Evolutionary conservation across 345 rosid genomes (phyloP).

Genomic region (Cardamine resedifolia): DNA sequence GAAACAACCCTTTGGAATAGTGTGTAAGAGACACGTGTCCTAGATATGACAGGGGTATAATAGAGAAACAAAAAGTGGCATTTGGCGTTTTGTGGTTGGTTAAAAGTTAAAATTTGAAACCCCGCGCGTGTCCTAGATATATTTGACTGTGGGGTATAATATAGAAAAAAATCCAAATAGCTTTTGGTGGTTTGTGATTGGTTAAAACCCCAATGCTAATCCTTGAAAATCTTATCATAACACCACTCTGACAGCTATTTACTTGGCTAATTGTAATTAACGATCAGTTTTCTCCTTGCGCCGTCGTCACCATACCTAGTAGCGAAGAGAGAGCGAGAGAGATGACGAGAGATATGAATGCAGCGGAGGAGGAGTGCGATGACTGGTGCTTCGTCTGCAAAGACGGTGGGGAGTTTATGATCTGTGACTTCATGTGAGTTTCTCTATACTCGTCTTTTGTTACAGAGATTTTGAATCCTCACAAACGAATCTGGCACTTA

Average conservation of each 20-base stretch:
- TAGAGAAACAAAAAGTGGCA: background rate
- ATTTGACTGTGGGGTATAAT: too few relatives aligned
- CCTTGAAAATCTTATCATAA: background rate
- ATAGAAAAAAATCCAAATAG: too few relatives aligned
- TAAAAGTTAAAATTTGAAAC: too few relatives aligned
- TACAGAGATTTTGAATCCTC: background rate
- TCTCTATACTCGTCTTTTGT: background rate
- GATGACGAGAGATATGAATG: background rate
- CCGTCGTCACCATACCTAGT: background rate
- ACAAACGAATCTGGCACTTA: background rate
- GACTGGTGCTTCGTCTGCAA: conserved; percentile 43
- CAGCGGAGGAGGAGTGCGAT: conserved; percentile 15
- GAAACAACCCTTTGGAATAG: background rate
- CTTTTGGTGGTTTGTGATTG: background rate
- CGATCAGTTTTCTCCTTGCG: background rate
- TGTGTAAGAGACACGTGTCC: background rate
- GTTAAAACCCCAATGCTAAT: background rate
- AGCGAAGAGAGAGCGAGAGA: background rate
- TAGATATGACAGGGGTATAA: background rate
- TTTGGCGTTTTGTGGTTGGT: too few relatives aligned
- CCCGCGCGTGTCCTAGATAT: too few relatives aligned
- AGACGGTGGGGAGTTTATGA: conserved; percentile 33
- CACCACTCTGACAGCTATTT: background rate
- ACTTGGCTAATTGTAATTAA: background rate
- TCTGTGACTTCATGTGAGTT: conserved; percentile 37